Evolutionary conservation across 495 filamentous ascomycete genomes (phyloP).

Genomic region (Penicillium bovifimosum): DNA sequence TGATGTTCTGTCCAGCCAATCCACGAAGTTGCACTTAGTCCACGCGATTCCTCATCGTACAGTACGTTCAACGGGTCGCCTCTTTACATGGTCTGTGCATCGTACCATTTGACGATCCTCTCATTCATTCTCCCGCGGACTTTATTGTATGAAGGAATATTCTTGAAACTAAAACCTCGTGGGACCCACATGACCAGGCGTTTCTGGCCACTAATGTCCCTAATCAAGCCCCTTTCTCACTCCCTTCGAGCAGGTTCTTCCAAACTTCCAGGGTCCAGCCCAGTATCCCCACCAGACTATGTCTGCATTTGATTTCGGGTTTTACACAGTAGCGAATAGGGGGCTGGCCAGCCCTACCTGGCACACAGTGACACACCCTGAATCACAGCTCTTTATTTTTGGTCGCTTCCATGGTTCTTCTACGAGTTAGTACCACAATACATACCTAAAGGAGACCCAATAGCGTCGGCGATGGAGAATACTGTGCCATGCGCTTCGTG

Average conservation of each 20-base stretch:
- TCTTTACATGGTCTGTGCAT: slow-evolving; percentile 16
- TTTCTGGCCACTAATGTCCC: slow-evolving; percentile 9
- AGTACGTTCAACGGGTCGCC: neutral
- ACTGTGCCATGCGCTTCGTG: neutral
- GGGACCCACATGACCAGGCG: neutral
- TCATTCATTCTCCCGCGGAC: neutral
- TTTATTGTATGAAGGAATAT: neutral
- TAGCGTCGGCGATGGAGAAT: neutral
- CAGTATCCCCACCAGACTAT: slow-evolving; percentile 4
- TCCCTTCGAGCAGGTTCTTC: neutral
- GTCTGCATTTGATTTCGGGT: neutral
- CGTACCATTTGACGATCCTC: slow-evolving; percentile 3
- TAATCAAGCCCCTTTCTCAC: slow-evolving; percentile 21
- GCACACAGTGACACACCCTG: neutral
- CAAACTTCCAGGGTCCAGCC: neutral
- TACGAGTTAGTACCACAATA: neutral
- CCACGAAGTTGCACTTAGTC: neutral
- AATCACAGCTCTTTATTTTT: slow-evolving; percentile 2
- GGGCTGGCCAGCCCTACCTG: slow-evolving; percentile 7
- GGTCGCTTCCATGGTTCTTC: neutral
- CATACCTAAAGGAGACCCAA: neutral
- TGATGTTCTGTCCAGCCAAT: slow-evolving; percentile 8
- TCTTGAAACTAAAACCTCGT: neutral
- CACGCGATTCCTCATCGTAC: neutral
- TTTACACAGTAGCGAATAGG: slow-evolving; percentile 6